Conservation (phyloP, 768 basidiomycete genomes). For the Xerocomellus intermedius region DNA sequence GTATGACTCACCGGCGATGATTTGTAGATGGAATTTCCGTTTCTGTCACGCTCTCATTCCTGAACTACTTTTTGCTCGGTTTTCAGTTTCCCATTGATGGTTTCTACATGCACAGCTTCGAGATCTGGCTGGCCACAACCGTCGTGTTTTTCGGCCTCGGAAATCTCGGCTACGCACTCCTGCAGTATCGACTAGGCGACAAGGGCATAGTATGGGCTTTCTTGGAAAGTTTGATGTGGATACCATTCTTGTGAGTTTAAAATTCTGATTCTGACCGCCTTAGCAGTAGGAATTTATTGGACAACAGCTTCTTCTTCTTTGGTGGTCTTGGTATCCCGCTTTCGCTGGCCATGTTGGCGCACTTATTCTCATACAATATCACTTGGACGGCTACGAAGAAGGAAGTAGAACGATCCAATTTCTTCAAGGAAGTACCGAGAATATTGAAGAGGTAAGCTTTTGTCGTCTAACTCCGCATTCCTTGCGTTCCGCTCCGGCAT, state of each 20-base stretch:
- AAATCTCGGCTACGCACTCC: conserved; percentile 65
- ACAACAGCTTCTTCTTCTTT: conserved; percentile 47
- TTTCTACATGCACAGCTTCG: conserved; percentile 76
- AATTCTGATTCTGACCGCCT: background rate
- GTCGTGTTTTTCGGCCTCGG: conserved; percentile 79
- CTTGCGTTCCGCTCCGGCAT: background rate
- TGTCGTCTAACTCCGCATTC: background rate
- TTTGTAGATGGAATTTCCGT: conserved; percentile 55
- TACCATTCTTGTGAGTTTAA: conserved; percentile 38
- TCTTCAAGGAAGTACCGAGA: conserved; percentile 85
- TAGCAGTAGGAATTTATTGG: conserved; percentile 4
- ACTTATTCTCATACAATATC: conserved; percentile 58
- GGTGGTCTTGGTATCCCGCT: conserved; percentile 57
- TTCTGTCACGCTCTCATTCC: conserved; percentile 59
- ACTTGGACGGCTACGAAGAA: conserved; percentile 65
- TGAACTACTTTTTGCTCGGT: conserved; percentile 76
- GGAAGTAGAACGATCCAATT: conserved; percentile 85
- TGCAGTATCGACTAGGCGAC: conserved; percentile 70
- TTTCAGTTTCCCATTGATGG: conserved; percentile 71
- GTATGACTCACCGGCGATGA: background rate
- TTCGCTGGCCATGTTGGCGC: conserved; percentile 50
- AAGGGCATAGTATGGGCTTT: conserved; percentile 24
- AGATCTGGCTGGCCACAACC: conserved; percentile 75
- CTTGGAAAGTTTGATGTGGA: conserved; percentile 27
- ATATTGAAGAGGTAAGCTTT: conserved; percentile 53